Evolutionary conservation across 116 monocot species (phyloP).

Genomic region (Iris pallida): DNA sequence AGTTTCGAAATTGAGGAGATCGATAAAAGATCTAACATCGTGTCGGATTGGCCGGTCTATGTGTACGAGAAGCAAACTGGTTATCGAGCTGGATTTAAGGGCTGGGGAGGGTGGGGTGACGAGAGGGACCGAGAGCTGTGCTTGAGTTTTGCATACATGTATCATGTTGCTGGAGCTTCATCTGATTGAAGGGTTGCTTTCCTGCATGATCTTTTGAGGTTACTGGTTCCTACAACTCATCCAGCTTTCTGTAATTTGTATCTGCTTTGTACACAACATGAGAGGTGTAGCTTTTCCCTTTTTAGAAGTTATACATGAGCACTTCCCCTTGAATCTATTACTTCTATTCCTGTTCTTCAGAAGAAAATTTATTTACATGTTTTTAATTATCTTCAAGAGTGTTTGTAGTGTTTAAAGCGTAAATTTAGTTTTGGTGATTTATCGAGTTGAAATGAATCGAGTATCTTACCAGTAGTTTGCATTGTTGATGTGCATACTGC

Average conservation of each 20-base stretch:
- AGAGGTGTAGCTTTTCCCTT: conserved; percentile 1
- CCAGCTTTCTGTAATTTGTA: not conserved
- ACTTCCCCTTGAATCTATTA: not conserved
- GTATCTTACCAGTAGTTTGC: too few relatives aligned
- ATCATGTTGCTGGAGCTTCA: conserved; percentile 33
- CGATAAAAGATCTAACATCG: conserved; percentile 64
- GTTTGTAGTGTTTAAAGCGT: too few relatives aligned
- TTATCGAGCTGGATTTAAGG: conserved; percentile 86
- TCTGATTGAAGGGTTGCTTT: conserved; percentile 3
- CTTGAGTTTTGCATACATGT: conserved; percentile 86
- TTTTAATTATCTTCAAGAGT: too few relatives aligned
- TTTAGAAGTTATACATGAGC: not conserved
- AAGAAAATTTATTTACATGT: too few relatives aligned
- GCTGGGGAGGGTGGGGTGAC: conserved; percentile 99
- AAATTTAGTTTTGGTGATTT: too few relatives aligned
- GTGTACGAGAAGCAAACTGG: conserved; percentile 52
- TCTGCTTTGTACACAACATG: conserved; percentile 2
- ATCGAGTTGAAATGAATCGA: too few relatives aligned
- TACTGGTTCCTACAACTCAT: not conserved
- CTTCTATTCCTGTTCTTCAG: too few relatives aligned
- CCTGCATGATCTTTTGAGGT: not conserved
- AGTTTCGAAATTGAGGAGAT: conserved; percentile 45
- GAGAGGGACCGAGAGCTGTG: conserved; percentile 82
- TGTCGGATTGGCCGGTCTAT: conserved; percentile 57
- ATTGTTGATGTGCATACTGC: too few relatives aligned